phyloP scores from a whole-genome alignment of 2,329 filamentous ascomycete genomes.

The Fusarium oligoseptatum region DNA sequence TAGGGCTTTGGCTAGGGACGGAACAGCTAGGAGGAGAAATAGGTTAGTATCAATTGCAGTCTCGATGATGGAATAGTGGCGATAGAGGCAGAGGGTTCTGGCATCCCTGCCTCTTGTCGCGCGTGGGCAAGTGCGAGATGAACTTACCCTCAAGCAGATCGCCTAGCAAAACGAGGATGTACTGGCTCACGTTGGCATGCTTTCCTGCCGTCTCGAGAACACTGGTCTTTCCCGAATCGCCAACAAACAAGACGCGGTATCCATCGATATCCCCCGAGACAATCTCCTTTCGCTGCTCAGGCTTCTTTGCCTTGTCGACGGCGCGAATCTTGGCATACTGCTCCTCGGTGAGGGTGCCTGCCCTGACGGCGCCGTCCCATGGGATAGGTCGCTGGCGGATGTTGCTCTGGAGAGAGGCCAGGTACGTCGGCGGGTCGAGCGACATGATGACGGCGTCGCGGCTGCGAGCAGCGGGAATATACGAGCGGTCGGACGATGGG shows the following conservation, averaged over 20 bases:
- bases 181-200: constrained; percentile 92
- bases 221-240: constrained; percentile 75
- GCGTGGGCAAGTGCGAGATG: constrained; percentile 1
- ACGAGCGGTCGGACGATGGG: constrained; percentile 27
- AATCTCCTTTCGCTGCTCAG: constrained; percentile 84
- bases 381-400: constrained; percentile 95
- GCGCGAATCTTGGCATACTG: constrained; percentile 97
- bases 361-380: constrained; percentile 96
- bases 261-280: constrained; percentile 84
- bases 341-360: constrained; percentile 91
- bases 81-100: constrained; percentile 11
- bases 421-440: constrained; percentile 90
- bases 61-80: constrained; percentile 14
- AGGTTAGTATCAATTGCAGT: constrained; percentile 33
- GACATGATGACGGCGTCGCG: constrained; percentile 73
- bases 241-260: constrained; percentile 85
- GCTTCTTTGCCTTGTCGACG: constrained; percentile 92
- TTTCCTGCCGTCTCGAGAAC: constrained; percentile 89
- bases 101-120: constrained; percentile 16
- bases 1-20: constrained; percentile 81
- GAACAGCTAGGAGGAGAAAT: constrained; percentile 73
- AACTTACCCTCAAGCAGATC: constrained; percentile 86
- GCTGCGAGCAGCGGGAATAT: constrained; percentile 41
- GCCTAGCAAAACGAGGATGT: constrained; percentile 88
- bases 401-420: constrained; percentile 90